Conservation (phyloP, 1,284 basidiomycete species). For the Rhodotorula sp. region DNA sequence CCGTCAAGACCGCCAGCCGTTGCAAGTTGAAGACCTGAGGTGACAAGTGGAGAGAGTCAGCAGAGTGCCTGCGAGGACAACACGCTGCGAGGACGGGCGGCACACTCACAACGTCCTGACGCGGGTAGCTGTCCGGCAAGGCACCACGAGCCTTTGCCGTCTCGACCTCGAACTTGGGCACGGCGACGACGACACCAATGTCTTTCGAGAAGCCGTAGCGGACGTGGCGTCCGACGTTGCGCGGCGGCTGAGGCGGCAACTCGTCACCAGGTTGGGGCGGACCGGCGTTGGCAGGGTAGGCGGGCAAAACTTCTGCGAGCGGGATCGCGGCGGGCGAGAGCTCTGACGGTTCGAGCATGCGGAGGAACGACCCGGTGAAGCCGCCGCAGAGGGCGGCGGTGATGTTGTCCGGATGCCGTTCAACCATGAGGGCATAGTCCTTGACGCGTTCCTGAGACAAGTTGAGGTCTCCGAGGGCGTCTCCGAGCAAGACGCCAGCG, state of each 20-base stretch:
- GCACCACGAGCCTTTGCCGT: constrained; percentile 92
- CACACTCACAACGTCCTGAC: constrained; percentile 80
- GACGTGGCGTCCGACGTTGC: constrained; percentile 91
- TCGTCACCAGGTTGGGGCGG: constrained; percentile 51
- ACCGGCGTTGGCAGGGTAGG: constrained; percentile 89
- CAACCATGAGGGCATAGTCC: constrained; percentile 98
- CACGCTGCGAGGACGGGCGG: background rate
- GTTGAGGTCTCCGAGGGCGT: constrained; percentile 71
- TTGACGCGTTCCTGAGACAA: constrained; percentile 73
- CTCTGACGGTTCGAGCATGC: constrained; percentile 71
- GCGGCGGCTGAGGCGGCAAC: constrained; percentile 80
- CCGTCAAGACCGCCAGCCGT: constrained; percentile 94
- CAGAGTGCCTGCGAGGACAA: too few relatives aligned
- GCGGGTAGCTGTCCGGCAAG: constrained; percentile 75
- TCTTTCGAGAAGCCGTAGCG: constrained; percentile 80
- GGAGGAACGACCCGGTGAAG: constrained; percentile 95
- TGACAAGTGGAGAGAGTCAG: background rate
- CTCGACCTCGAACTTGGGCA: constrained; percentile 92
- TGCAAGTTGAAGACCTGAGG: constrained; percentile 94
- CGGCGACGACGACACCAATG: constrained; percentile 92
- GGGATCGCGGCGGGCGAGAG: constrained; percentile 82
- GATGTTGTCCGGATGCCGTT: constrained; percentile 98
- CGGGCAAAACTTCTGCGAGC: constrained; percentile 91
- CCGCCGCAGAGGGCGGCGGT: constrained; percentile 95
- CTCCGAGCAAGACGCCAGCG: constrained; percentile 86